Base-by-base conservation (phyloP, 441 rosid species). In the Aquilaria agallochum region DNA sequence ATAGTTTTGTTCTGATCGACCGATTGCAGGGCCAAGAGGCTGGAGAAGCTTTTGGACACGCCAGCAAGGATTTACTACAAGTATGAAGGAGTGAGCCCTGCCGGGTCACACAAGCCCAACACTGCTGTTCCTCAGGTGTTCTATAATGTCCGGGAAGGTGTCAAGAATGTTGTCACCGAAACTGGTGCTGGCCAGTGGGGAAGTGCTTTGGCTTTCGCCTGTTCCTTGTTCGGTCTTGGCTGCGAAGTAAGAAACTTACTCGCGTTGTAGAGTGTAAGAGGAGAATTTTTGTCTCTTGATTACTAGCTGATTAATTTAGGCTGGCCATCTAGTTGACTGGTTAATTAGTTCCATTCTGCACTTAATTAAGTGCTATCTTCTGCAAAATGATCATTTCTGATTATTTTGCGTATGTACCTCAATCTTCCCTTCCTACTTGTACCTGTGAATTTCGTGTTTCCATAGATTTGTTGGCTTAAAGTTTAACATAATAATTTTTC, bases 151-250 rank as follows among this genome's bases (percentile, higher is more conserved):
- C 76, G 80, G 72, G 83, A 80, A 78, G 96, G 97, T 3, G 50
- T 83, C 50, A 93, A 81, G 80, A 93, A 85, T 45, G 74, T 90
- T 56, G 96, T 87, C 13, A 93, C 98, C 0, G 97, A 93, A 80
- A 93, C 97, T 0, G 98, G 98, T 5, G 98, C 98, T 62, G 98
- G 98, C 56, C 98, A 93, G 71, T 93, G 98, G 98, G 98, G 98
- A 56, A 67, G 97, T 63, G 80, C 97, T 12, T 72, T 93, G 64
- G 95, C 97, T 71, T 93, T 93, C 63, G 93, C 97, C 8, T 82
- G 97, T 79, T 85, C 96, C 76, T 81, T 93, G 11, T 90, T 88
- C 51, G 89, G 85, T 53, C 82, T 93, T 4, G 75, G 60, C 59
- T 93, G 97, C 15, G 93, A 88, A 81, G 98, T 93, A 74, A 68